Base-by-base conservation (phyloP, 495 filamentous ascomycete species). In the Choiromyces venosus region DNA sequence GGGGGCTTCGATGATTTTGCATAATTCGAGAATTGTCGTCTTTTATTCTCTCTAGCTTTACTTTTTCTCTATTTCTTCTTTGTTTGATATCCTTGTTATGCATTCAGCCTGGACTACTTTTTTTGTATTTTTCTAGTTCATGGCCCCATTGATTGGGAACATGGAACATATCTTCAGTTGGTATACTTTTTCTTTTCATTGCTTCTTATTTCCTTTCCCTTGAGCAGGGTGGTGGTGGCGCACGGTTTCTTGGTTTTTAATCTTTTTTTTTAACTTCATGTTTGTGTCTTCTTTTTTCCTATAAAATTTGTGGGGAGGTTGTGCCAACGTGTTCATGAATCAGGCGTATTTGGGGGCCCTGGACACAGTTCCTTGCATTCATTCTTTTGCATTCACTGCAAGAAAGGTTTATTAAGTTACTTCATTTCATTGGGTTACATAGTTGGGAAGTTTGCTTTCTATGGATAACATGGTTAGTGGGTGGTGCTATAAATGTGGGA, bases 241-340 rank as follows among this genome's bases (percentile, higher is more conserved):
- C 66, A 77, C 66, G 75, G 75, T 67, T 73, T 52, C 36, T 70
- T 69, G 67, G 68, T 44, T 75, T 40, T 69, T 75, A 66, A 46
- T 68, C 71, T 73, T 79, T 79, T 70, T 71, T 68, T 79, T 79
- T 69, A 72, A 79, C 69, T 79, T 76, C 33, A 76, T 65, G 73
- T 68, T 65, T 69, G 36, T 37, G 40, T 46, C 19, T 42, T 74
- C 19, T 40, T 74, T 74, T 38, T 52, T 21, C 52, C 10, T 61
- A 25, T 1, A 33, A 33, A 33, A 61, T 33, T 29, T 33, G 52
- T 61, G 25, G 25, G 52, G 52, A 61, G 25, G 52, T 61, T 61
- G 52, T 61, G 52, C 52, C 52, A 61, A 61, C 52, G 52, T 61
- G 25, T 61, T 61, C 52, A 61, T 61, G 52, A 61, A 61, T 61